Conservation (phyloP, 1,284 basidiomycete genomes). For the Fomitiporia mediterranea region DNA sequence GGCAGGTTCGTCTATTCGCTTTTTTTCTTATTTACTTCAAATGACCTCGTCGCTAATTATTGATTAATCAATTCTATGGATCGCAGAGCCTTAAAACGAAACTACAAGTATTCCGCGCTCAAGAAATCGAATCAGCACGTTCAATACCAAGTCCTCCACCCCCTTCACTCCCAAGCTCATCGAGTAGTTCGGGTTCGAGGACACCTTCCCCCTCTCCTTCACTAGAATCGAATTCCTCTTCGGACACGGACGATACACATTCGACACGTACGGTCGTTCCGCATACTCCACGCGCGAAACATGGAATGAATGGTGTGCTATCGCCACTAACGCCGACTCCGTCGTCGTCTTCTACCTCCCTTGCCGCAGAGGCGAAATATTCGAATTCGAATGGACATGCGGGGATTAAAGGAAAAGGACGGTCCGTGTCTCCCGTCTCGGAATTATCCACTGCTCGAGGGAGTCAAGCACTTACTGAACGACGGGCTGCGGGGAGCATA, state of each 20-base stretch:
- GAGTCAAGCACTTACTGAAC: neutral
- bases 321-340: constrained; percentile 15
- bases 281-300: constrained; percentile 27
- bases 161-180: constrained; percentile 29
- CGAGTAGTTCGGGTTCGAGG: constrained; percentile 30
- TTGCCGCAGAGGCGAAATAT: constrained; percentile 24
- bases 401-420: neutral
- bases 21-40: constrained; percentile 10
- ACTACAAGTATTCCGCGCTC: constrained; percentile 33
- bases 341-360: constrained; percentile 15
- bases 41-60: constrained; percentile 6
- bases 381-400: constrained; percentile 25
- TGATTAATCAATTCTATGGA: constrained; percentile 12
- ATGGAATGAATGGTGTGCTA: constrained; percentile 9
- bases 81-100: constrained; percentile 40
- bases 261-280: constrained; percentile 56
- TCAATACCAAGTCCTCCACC: constrained; percentile 26
- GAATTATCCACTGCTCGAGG: constrained; percentile 1
- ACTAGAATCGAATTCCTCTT: constrained; percentile 49
- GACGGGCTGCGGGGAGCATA: neutral
- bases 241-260: constrained; percentile 42
- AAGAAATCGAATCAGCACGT: constrained; percentile 21
- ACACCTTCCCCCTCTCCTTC: constrained; percentile 25
- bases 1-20: constrained; percentile 42
- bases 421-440: constrained; percentile 23